A percentile compares a stretch with the other conserved stretches of the same genome.
Evolutionary conservation across 768 basidiomycete species (phyloP).

Genomic region (Suillus bovinus): DNA sequence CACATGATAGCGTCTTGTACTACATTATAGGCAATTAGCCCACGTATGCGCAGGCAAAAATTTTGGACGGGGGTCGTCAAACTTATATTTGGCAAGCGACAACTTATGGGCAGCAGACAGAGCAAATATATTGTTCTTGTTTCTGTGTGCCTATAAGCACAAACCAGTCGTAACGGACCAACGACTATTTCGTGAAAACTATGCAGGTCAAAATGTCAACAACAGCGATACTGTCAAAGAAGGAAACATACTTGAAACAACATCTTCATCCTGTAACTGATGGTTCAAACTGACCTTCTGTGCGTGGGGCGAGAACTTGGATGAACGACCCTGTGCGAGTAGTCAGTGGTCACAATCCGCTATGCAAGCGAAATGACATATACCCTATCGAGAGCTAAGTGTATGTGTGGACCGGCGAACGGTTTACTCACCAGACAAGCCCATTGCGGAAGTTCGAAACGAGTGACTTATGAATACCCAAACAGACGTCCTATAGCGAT

Average conservation of each 20-base stretch:
- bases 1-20: not conserved
- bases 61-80: not conserved
- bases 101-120: not conserved
- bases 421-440: constrained; percentile 75
- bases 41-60: not conserved
- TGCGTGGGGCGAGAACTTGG: constrained; percentile 90
- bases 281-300: constrained; percentile 90
- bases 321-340: constrained; percentile 77
- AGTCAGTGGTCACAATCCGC: constrained; percentile 4
- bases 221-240: not conserved
- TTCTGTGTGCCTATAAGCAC: not conserved
- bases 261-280: constrained; percentile 84
- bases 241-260: constrained; percentile 74
- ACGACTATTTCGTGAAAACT: constrained; percentile 6
- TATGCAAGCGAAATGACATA: constrained; percentile 7
- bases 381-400: constrained; percentile 2
- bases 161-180: not conserved
- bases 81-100: not conserved
- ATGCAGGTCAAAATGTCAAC: not conserved
- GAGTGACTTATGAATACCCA: constrained; percentile 88
- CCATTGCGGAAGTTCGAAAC: constrained; percentile 92
- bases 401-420: not conserved
- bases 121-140: not conserved
- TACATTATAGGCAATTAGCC: not conserved
- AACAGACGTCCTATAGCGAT: constrained; percentile 71